Conservation (phyloP, 805 yeast genomes). For the Yamadazyma insecticola region DNA sequence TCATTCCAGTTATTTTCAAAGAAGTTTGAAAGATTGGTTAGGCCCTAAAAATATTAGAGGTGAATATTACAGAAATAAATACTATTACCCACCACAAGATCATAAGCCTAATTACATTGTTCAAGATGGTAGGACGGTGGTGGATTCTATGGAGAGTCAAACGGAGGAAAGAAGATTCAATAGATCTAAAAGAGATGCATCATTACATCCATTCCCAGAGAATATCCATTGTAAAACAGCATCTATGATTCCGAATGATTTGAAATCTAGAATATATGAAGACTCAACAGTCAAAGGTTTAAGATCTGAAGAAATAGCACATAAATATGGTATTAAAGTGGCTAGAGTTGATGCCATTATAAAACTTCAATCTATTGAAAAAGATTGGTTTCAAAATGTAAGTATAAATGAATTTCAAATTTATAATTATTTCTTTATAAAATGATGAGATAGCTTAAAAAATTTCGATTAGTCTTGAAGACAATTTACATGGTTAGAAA, state of each 20-base stretch:
- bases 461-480: constrained; percentile 78
- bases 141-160: constrained; percentile 5
- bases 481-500: constrained; percentile 30
- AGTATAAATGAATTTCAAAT: constrained; percentile 27
- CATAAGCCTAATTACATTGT: constrained; percentile 71
- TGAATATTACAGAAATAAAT: constrained; percentile 72
- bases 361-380: constrained; percentile 62
- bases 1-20: constrained; percentile 50
- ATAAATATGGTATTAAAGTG: constrained; percentile 72
- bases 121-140: constrained; percentile 43
- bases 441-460: constrained; percentile 18
- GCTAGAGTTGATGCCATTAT: constrained; percentile 88
- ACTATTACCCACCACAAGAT: constrained; percentile 60
- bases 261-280: constrained; percentile 56
- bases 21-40: constrained; percentile 65
- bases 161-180: constrained; percentile 9
- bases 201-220: constrained; percentile 76
- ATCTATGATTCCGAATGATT: constrained; percentile 49
- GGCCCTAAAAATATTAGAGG: constrained; percentile 86
- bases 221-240: constrained; percentile 71
- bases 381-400: constrained; percentile 56
- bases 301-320: constrained; percentile 70
- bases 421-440: no score
- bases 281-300: constrained; percentile 50
- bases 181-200: constrained; percentile 17